These are phyloP conservation scores for Trametes gibbosa DNA, from an alignment of 768 basidiomycete genomes.

Conservation along the genomic window DNA sequence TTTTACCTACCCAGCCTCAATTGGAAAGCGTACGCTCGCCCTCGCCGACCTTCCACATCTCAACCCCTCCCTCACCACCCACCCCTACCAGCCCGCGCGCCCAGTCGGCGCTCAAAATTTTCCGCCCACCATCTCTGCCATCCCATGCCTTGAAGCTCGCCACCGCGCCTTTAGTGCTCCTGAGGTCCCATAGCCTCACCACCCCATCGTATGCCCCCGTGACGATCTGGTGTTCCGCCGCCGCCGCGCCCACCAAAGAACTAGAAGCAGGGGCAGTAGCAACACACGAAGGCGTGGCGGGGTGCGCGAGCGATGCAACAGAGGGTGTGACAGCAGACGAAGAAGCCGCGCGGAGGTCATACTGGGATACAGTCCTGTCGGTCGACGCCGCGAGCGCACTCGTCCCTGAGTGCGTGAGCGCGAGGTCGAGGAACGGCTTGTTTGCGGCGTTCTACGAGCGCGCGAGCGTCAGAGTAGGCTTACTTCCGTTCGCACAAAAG, in stretches of 20 bases:
- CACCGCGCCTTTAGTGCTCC: slow-evolving; percentile 64
- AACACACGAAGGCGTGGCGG: slow-evolving; percentile 69
- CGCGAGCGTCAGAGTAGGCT: background rate
- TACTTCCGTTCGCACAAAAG: background rate
- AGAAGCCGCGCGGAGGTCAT: slow-evolving; percentile 56
- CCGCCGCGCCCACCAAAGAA: background rate
- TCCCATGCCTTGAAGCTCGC: slow-evolving; percentile 63
- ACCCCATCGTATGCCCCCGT: slow-evolving; percentile 79
- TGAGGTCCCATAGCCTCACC: slow-evolving; percentile 75
- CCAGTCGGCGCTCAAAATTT: slow-evolving; percentile 26
- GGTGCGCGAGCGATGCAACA: slow-evolving; percentile 50
- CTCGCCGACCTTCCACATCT: slow-evolving; percentile 29
- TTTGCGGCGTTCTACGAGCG: slow-evolving; percentile 57
- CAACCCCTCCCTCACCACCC: slow-evolving; percentile 30
- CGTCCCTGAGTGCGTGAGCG: slow-evolving; percentile 41
- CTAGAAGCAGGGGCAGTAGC: slow-evolving; percentile 19
- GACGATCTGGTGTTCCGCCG: slow-evolving; percentile 49
- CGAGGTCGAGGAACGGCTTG: slow-evolving; percentile 71
- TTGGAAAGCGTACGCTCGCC: slow-evolving; percentile 6
- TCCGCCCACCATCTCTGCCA: slow-evolving; percentile 25
- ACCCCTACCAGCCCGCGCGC: slow-evolving; percentile 23
- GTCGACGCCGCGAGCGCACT: slow-evolving; percentile 63
- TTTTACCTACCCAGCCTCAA: background rate
- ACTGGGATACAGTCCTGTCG: slow-evolving; percentile 70
- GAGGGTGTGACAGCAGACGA: slow-evolving; percentile 33